Percentiles rank a stretch among this genome's conserved stretches.
These are phyloP conservation scores for Fusarium sp. DNA, from an alignment of 2,329 filamentous ascomycete species.

Conservation along the genomic window DNA sequence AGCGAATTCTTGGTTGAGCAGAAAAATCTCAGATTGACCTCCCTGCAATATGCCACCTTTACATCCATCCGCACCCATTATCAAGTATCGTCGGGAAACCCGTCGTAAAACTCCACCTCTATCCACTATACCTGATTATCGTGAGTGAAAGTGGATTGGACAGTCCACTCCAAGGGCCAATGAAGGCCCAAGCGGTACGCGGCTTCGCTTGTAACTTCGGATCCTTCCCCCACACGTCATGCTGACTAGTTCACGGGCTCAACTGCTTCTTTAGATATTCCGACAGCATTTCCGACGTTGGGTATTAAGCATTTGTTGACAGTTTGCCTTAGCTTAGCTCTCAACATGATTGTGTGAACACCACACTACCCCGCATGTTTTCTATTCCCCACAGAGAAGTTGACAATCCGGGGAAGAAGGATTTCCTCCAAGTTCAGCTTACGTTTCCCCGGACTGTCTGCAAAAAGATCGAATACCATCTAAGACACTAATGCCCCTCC, in stretches of 20 bases:
- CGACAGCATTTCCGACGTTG: slow-evolving; percentile 3
- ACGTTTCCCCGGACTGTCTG: not conserved
- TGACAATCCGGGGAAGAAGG: not conserved
- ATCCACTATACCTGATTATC: not conserved
- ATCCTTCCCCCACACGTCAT: not conserved
- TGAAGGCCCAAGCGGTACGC: not conserved
- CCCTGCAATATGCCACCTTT: not conserved
- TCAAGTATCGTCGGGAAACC: slow-evolving; percentile 1
- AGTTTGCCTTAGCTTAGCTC: not conserved
- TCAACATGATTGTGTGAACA: not conserved
- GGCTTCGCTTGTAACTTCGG: not conserved
- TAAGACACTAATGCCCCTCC: too few species aligned
- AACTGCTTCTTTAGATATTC: not conserved
- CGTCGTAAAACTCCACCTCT: not conserved
- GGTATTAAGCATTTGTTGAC: not conserved
- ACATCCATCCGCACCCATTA: not conserved
- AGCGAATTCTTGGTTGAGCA: not conserved
- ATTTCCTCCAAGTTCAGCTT: not conserved
- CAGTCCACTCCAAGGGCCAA: not conserved
- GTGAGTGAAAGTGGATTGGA: too few species aligned
- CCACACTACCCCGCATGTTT: not conserved
- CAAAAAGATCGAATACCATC: too few species aligned
- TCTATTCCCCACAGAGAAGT: not conserved
- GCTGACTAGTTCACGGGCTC: too few species aligned
- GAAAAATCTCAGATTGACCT: not conserved